phyloP scores from a whole-genome alignment of 805 yeast species.

The Myxozyma geophila region DNA sequence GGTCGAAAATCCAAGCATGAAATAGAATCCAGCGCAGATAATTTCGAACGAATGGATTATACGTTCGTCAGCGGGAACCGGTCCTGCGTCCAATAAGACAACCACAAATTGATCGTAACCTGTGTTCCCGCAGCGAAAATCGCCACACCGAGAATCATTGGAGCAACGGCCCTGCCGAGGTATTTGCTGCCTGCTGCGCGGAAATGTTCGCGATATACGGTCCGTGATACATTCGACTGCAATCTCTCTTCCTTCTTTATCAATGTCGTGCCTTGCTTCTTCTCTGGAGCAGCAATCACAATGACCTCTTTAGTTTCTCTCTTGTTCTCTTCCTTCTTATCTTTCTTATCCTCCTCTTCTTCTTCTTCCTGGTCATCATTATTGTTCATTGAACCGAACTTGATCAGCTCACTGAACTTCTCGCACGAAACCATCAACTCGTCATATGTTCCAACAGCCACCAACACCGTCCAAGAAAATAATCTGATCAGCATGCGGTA shows the following conservation, averaged over 20 bases:
- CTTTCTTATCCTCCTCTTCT: conserved; percentile 38
- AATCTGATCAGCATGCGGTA: conserved; percentile 70
- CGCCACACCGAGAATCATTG: conserved; percentile 49
- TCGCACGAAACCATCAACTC: conserved; percentile 51
- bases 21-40: conserved; percentile 57
- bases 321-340: conserved; percentile 21
- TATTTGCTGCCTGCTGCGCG: conserved; percentile 53
- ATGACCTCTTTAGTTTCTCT: conserved; percentile 34
- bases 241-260: conserved; percentile 37
- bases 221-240: conserved; percentile 9
- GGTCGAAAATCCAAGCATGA: conserved; percentile 49
- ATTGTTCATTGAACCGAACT: conserved; percentile 24
- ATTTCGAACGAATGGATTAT: conserved; percentile 62
- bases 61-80: conserved; percentile 61
- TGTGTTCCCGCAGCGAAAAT: conserved; percentile 51
- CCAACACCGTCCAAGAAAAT: conserved; percentile 69
- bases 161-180: conserved; percentile 45
- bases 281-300: conserved; percentile 33
- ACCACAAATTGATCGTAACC: conserved; percentile 70
- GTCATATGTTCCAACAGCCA: conserved; percentile 59
- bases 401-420: conserved; percentile 53
- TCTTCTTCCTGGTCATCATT: conserved; percentile 31
- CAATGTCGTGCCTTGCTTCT: conserved; percentile 39
- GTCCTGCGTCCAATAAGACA: conserved; percentile 76
- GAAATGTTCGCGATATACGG: conserved; percentile 20